phyloP scores from a whole-genome alignment of 768 basidiomycete species.

The Boletus vinaceobasis region DNA sequence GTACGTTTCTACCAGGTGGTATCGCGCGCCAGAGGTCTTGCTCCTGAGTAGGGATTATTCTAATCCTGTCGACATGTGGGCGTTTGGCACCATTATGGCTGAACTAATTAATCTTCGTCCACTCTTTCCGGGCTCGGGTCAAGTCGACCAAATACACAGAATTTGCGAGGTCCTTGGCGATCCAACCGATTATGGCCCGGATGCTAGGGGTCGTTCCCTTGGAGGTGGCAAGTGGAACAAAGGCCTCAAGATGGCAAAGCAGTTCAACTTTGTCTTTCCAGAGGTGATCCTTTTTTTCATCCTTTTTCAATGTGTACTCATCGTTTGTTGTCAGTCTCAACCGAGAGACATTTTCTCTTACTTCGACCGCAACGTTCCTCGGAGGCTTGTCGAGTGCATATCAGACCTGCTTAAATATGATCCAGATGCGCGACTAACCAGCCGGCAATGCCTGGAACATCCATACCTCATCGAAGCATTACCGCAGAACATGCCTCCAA shows the following conservation, averaged over 20 bases:
- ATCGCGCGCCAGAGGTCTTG: slow-evolving; percentile 96
- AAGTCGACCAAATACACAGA: slow-evolving; percentile 86
- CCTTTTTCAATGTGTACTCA: slow-evolving; percentile 1
- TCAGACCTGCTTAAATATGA: slow-evolving; percentile 90
- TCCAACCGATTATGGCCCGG: slow-evolving; percentile 80
- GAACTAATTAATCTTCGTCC: slow-evolving; percentile 94
- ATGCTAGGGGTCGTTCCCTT: slow-evolving; percentile 59
- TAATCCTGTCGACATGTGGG: slow-evolving; percentile 99
- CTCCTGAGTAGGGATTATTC: slow-evolving; percentile 91
- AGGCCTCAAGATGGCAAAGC: slow-evolving; percentile 84
- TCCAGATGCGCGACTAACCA: slow-evolving; percentile 81
- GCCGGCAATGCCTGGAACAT: slow-evolving; percentile 83
- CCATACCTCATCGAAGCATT: slow-evolving; percentile 82
- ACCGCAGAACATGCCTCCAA: slow-evolving; percentile 61
- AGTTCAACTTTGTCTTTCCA: slow-evolving; percentile 83
- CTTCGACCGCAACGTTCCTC: slow-evolving; percentile 76
- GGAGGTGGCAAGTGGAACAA: slow-evolving; percentile 89
- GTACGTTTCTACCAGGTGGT: slow-evolving; percentile 99
- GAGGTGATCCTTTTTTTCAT: slow-evolving; percentile 51
- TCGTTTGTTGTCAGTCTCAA: slow-evolving; percentile 42
- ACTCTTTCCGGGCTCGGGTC: slow-evolving; percentile 90
- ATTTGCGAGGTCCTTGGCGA: slow-evolving; percentile 95
- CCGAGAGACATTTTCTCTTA: slow-evolving; percentile 68
- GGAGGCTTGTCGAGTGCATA: slow-evolving; percentile 86
- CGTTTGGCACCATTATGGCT: slow-evolving; percentile 96